These are phyloP conservation scores for Pichia heedii DNA, from an alignment of 805 yeast species.

Conservation along the genomic window DNA sequence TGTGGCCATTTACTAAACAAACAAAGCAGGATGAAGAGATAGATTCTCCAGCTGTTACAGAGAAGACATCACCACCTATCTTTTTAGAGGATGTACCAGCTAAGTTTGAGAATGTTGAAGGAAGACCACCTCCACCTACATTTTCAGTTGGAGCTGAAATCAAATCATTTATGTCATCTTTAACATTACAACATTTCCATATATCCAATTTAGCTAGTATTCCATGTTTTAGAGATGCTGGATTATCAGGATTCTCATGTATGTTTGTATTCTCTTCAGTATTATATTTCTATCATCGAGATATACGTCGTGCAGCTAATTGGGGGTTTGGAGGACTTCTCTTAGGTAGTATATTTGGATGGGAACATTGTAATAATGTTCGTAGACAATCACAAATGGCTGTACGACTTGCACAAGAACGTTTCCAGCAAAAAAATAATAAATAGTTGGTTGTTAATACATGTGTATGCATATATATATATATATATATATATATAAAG, in stretches of 20 bases:
- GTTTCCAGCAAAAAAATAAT: constrained; percentile 11
- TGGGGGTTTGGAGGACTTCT: constrained; percentile 80
- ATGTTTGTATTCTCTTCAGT: constrained; percentile 63
- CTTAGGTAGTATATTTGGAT: constrained; percentile 72
- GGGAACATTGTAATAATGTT: constrained; percentile 85
- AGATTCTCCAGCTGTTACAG: background rate
- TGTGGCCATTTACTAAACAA: background rate
- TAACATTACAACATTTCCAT: constrained; percentile 44
- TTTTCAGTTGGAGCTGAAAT: constrained; percentile 18
- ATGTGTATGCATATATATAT: background rate
- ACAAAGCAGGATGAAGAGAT: background rate
- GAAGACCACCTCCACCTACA: constrained; percentile 2
- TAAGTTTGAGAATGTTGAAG: constrained; percentile 26
- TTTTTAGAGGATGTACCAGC: constrained; percentile 46
- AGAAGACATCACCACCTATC: constrained; percentile 16
- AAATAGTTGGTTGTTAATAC: background rate
- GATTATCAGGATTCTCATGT: constrained; percentile 63
- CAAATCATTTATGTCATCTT: constrained; percentile 17
- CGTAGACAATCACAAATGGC: constrained; percentile 58
- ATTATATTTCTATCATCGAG: constrained; percentile 58
- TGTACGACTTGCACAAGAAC: constrained; percentile 59
- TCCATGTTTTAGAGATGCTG: constrained; percentile 78
- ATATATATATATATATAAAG: background rate
- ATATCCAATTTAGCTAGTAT: constrained; percentile 43
- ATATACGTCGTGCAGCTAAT: constrained; percentile 53